A percentile compares a stretch with the other conserved stretches of the same genome.
Evolutionary conservation across 2,329 filamentous ascomycete species (phyloP).

Genomic region (Fusarium odoratissimum): DNA sequence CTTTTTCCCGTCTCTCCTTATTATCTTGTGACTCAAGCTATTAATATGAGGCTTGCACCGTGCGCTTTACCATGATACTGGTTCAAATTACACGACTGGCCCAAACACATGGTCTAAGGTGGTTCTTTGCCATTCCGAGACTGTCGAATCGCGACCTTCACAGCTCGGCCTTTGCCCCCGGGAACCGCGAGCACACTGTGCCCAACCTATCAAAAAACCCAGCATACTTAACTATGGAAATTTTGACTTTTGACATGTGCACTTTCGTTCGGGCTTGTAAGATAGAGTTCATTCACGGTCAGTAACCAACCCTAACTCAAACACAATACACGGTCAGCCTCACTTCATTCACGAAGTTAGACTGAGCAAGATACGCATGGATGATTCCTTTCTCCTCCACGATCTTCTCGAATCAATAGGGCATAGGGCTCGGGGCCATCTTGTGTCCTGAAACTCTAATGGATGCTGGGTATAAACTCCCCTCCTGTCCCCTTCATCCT

Average conservation of each 20-base stretch:
- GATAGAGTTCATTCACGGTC: too few species aligned
- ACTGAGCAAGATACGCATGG: rapidly evolving
- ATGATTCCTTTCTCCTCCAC: not conserved
- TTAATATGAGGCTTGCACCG: rapidly evolving
- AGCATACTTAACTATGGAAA: too few species aligned
- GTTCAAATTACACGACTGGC: rapidly evolving
- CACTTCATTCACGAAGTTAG: rapidly evolving
- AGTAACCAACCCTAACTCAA: not conserved
- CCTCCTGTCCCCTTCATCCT: not conserved
- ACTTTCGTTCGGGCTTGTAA: rapidly evolving
- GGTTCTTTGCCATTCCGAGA: not conserved
- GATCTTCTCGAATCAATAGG: not conserved
- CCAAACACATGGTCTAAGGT: rapidly evolving
- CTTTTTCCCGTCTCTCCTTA: not conserved
- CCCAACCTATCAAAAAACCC: not conserved
- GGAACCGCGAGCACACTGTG: too few species aligned
- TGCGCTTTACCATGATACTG: rapidly evolving
- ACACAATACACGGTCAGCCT: rapidly evolving
- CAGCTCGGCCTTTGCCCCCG: not conserved
- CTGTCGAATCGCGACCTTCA: rapidly evolving
- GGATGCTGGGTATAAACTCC: not conserved
- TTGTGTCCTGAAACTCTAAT: not conserved
- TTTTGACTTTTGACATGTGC: not conserved
- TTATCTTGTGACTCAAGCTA: not conserved
- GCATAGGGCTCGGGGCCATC: not conserved